Evolutionary conservation across 2,329 filamentous ascomycete genomes (phyloP).

Genomic region (Eurotiales sp.): DNA sequence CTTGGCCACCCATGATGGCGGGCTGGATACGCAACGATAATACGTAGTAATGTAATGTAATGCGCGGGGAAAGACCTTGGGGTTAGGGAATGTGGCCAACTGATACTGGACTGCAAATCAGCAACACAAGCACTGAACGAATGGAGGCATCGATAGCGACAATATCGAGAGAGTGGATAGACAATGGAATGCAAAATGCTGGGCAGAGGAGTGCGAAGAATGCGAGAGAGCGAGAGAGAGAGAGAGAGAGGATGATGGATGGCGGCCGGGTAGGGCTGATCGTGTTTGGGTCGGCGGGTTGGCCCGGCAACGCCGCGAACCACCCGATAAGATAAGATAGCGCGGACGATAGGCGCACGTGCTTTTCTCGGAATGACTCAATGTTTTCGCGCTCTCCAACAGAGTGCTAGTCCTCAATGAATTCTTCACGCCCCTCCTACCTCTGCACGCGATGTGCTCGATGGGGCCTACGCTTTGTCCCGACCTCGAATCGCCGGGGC

Average conservation of each 20-base stretch:
- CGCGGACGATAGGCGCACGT: conserved; percentile 12
- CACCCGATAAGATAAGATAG: conserved; percentile 11
- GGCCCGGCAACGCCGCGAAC: conserved; percentile 8
- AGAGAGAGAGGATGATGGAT: no score
- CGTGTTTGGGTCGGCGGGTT: conserved; percentile 11
- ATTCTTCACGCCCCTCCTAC: no score
- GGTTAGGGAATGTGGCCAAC: conserved; percentile 15
- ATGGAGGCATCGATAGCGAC: conserved; percentile 20
- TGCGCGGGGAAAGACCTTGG: conserved; percentile 31
- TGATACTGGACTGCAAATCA: background rate
- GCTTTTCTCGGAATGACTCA: no score
- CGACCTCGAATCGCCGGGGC: conserved; percentile 8
- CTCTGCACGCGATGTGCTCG: conserved; percentile 12
- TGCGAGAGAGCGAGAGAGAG: no score
- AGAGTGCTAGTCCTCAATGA: background rate
- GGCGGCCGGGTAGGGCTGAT: conserved; percentile 8
- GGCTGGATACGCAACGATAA: no score
- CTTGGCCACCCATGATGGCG: conserved; percentile 47
- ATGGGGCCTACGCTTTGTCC: conserved; percentile 1
- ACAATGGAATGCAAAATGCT: conserved; percentile 22
- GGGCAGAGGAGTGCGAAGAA: conserved; percentile 18
- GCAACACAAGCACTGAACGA: conserved; percentile 10
- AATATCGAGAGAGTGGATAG: background rate
- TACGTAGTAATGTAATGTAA: no score
- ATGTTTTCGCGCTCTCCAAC: no score